A percentile compares a stretch with the other conserved stretches of the same genome.
phyloP scores from a whole-genome alignment of 2,329 filamentous ascomycete species.

The Talaromyces sp. region DNA sequence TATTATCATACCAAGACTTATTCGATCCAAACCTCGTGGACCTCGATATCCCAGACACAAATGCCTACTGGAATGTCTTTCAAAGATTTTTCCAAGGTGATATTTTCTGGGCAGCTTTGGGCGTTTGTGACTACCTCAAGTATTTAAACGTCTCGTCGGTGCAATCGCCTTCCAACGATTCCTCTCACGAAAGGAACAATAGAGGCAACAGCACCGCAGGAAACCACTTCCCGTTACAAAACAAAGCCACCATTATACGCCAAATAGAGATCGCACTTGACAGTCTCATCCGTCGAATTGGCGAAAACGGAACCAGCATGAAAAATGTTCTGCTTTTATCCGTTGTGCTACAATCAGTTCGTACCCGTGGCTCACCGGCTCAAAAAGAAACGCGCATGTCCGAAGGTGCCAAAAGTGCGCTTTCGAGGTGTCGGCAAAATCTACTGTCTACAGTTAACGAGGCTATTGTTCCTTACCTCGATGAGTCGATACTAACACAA shows the following conservation, averaged over 20 bases:
- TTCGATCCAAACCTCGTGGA: conserved; percentile 35
- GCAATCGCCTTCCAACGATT: background rate
- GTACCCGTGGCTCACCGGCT: conserved; percentile 28
- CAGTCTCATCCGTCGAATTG: conserved; percentile 28
- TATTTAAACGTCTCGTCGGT: background rate
- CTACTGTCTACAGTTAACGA: conserved; percentile 13
- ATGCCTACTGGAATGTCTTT: conserved; percentile 32
- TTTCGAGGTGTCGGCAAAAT: conserved; percentile 23
- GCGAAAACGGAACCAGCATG: conserved; percentile 30
- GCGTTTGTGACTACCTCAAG: conserved; percentile 34
- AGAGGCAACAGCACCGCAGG: background rate
- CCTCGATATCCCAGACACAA: conserved; percentile 26
- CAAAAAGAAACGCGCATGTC: conserved; percentile 30
- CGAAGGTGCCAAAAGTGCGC: conserved; percentile 27
- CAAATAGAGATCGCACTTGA: conserved; percentile 35
- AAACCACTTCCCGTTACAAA: conserved; percentile 2
- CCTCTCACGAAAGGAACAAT: background rate
- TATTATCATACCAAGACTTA: conserved; percentile 34
- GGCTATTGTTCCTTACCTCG: background rate
- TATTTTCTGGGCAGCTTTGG: conserved; percentile 33
- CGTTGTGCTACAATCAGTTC: conserved; percentile 32
- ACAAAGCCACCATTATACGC: conserved; percentile 29
- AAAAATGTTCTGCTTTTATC: conserved; percentile 36
- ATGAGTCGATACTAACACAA: background rate
- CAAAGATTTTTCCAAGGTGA: conserved; percentile 33